Percentiles rank a stretch among this genome's conserved stretches.
phyloP scores from a whole-genome alignment of 2,329 filamentous ascomycete genomes.

The Emergomyces africanus region DNA sequence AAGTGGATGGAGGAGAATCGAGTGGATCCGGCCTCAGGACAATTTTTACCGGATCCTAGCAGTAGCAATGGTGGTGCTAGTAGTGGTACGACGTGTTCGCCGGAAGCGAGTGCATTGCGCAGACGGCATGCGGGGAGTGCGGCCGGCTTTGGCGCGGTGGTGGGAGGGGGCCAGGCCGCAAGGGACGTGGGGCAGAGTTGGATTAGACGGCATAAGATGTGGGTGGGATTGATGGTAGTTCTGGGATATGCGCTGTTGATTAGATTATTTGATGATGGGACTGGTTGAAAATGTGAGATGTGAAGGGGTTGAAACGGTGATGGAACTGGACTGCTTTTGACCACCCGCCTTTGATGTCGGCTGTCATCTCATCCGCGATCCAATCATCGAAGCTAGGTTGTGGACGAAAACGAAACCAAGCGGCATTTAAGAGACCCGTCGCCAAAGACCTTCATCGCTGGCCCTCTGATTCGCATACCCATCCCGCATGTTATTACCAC shows the following conservation, averaged over 20 bases:
- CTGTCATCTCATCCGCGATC: background rate
- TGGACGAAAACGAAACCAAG: background rate
- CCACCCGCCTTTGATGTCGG: background rate
- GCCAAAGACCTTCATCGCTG: background rate
- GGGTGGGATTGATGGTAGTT: slow-evolving; percentile 55
- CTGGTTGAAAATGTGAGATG: slow-evolving; percentile 4
- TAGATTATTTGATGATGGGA: slow-evolving; percentile 47
- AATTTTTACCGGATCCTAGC: slow-evolving; percentile 42
- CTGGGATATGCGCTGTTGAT: slow-evolving; percentile 77
- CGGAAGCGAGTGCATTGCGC: slow-evolving; percentile 49
- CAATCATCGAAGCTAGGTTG: background rate
- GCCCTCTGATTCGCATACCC: background rate
- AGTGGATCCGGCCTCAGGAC: slow-evolving; percentile 66
- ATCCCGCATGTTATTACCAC: background rate
- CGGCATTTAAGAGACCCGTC: background rate
- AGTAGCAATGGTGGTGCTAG: slow-evolving; percentile 27
- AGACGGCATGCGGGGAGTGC: slow-evolving; percentile 48
- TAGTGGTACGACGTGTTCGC: slow-evolving; percentile 40
- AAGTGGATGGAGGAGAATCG: slow-evolving; percentile 77
- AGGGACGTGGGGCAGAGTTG: slow-evolving; percentile 71
- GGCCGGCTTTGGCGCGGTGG: slow-evolving; percentile 47
- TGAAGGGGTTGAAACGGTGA: background rate
- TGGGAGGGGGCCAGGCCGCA: slow-evolving; percentile 65
- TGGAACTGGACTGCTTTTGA: background rate
- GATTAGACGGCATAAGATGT: slow-evolving; percentile 66